Evolutionary conservation across 495 filamentous ascomycete genomes (phyloP), one percentile per base, ranked within the genome.

Genomic region (Xanthoparmelia taractica): DNA sequence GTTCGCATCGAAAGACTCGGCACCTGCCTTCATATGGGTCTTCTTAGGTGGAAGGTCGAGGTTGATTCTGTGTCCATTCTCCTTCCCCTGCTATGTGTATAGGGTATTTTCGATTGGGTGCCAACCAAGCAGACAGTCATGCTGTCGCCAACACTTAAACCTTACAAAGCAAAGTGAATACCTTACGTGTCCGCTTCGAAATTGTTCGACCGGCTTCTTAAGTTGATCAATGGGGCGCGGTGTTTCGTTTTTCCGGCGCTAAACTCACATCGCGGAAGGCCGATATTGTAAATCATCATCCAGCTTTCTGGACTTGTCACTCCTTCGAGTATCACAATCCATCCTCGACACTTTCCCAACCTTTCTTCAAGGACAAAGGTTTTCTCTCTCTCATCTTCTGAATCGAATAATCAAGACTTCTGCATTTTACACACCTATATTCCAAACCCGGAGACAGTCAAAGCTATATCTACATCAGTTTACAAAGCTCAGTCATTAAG

Each of bases 191-290:
- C 11, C 15, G 17, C 61, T 63, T 63, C 61, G 18, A 63, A 38
- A 17, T 29, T 55, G 33, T 63, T 63, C 61, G 52, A 63, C 37
- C 27, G 36, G 55, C 18, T 63, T 63, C 61, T 63, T 33, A 23
- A 37, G 12, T 54, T 25, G 8, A n/a, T 54, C 25, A 43, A 52
- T n/a, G n/a, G 40, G 33, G 1, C n/a, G 15, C 50, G 25, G 31
- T 29, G 20, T 57, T 47, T 11, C 23, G 50, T 38, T 50, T 25
- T 29, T 31, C 54, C 50, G 61, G 54, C 54, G 61, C 61, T 63
- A 63, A 48, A 29, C 20, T 12, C 27, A 27, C 29, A 33, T n/a
- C n/a, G n/a, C n/a, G n/a, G n/a, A 40, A 58, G 18, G 38, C 55
- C 47, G 61, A 47, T n/a, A 41, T 45, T 34, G n/a, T 38, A 43